Evolutionary conservation across 768 basidiomycete genomes (phyloP), one percentile per base, ranked within the genome.

Genomic region (Russula virescens): DNA sequence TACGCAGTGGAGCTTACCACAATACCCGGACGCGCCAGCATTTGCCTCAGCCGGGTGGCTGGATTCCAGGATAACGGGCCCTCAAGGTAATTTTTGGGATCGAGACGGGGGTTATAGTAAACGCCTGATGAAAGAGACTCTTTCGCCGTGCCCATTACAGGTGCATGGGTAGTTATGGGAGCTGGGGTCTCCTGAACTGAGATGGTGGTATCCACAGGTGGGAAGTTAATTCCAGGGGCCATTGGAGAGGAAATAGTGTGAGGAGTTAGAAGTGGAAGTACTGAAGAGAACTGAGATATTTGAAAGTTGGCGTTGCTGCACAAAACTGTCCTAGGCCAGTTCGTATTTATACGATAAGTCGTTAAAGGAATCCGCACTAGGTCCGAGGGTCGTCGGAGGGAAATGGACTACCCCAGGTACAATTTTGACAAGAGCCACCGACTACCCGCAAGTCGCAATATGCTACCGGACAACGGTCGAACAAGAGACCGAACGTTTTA

Each of bases 41-140:
- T 71, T 60, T 76, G 75, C 46, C 88, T 83, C 48, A 91, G 80
- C 43, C 88, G 81, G 0, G 88, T 91, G 8, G 87, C 80, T 19
- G 88, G 81, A 69, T 89, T 84, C 61, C 74, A 69, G 1, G 88
- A 89, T 8, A 90, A 74, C 3, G 87, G 85, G 1, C 87, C 88
- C 8, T 88, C 80, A 49, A 86, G 70, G 72, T 79, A 89, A 71
- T 88, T 86, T 69, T 79, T 79, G 26, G 87, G 84, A 71, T 88
- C 84, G 18, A 89, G 74, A 34, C 87, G 86, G 51, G 87, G 58
- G 69, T 89, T 90, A 71, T 84, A 82, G 72, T 88, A 89, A 3
- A 73, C 73, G 35, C 6, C 9, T 9, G 58, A 42, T 40, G 13
- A 59, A 70, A 5, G 64, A 56, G 55, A 35, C 51, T 50, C 35